Evolutionary conservation across 164 flowering plant genomes (phyloP), one percentile per base, ranked within the genome.

Genomic region (Stephania yunnanensis): DNA sequence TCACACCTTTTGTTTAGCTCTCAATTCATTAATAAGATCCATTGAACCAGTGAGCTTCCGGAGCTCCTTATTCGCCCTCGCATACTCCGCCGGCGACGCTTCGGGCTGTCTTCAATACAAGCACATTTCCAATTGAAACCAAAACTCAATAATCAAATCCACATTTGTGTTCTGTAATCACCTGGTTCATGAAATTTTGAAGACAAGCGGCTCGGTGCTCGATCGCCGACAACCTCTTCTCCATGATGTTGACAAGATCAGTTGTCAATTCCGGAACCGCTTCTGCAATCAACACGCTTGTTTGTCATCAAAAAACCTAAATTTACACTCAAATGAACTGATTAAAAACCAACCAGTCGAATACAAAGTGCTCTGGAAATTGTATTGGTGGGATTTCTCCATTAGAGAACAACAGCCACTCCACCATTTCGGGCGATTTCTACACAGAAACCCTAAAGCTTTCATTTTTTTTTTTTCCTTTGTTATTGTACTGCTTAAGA

Each of bases 11-110:
- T 90, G 91, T 72, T 87, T 92, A 68, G 88, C 64, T 79, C 97
- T 87, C 80, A 92, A 80, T 44, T 88, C 81, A 69, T 75, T 83
- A 46, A 93, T 89, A 72, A 92, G 93, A 36, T 89, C 89, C 87
- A 91, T 77, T 7, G 90, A 84, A 61, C 75, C 78, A 12, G 86
- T 86, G 52, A 91, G 88, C 74, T 83, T 92, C 76, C 86, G 81
- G 45, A 93, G 88, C 88, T 95, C 99, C 84, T 95, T 95, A 75
- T 93, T 92, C 46, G 95, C 97, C 78, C 76, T 88, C 9, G 93
- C 83, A 80, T 84, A 95, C 77, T 95, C 98, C 1, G 82, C 75
- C 7, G 91, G 92, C 61, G 89, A 83, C 79, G 86, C 87, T 77
- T 90, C 96, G 17, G 97, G 95, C 99, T 93, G 92, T 86, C 96